Percentiles rank a stretch among this genome's conserved stretches.
Evolutionary conservation across 2,329 filamentous ascomycete genomes (phyloP).

Genomic region (Fusarium chuoi): DNA sequence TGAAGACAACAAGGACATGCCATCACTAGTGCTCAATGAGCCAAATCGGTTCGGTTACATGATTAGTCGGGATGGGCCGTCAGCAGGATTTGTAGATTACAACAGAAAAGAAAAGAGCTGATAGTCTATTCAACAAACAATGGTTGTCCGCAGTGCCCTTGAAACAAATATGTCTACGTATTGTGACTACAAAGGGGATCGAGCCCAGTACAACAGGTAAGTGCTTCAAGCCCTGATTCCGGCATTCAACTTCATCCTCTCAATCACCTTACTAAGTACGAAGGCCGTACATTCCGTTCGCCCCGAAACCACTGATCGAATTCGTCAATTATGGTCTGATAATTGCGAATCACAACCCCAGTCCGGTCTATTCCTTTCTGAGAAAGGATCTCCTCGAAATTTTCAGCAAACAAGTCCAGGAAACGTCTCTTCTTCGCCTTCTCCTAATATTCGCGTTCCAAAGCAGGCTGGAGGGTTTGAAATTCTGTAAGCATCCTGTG

Average conservation of each 20-base stretch:
- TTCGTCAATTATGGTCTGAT: not conserved
- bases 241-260: not conserved
- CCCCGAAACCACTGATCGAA: fast-evolving
- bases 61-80: constrained; percentile 56
- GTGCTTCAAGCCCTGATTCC: not conserved
- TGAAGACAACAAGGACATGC: constrained; percentile 63
- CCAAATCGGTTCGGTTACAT: constrained; percentile 56
- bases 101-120: not conserved
- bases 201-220: too few relatives aligned
- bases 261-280: not conserved
- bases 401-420: not conserved
- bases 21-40: constrained; percentile 55
- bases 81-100: constrained; percentile 62
- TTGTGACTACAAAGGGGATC: not conserved
- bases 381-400: not conserved
- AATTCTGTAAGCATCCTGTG: not conserved
- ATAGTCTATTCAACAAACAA: too few relatives aligned
- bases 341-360: not conserved
- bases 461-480: too few relatives aligned
- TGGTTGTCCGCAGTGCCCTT: not conserved
- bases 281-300: too few relatives aligned
- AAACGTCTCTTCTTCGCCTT: fast-evolving
- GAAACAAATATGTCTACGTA: not conserved
- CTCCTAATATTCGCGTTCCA: not conserved
- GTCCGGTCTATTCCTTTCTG: fast-evolving